A percentile compares a stretch with the other conserved stretches of the same genome.
Evolutionary conservation across 1,284 basidiomycete species (phyloP).

Genomic region (Athelia psychrophila): DNA sequence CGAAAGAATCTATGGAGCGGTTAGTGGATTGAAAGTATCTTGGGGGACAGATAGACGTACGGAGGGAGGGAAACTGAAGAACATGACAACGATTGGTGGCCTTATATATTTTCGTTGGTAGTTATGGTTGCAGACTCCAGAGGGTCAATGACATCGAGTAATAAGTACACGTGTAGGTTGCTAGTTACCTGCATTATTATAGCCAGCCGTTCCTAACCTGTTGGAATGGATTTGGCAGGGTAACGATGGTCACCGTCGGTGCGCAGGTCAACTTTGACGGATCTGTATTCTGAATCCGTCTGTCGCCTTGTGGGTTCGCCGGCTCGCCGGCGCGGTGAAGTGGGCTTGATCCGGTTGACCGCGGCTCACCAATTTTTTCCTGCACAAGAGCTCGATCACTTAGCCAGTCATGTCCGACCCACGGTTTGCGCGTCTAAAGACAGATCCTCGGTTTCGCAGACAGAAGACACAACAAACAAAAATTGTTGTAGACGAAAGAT

Average conservation of each 20-base stretch:
- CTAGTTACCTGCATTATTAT: too few species aligned
- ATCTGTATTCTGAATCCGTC: too few species aligned
- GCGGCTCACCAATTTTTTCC: conserved; percentile 5
- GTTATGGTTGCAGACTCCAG: neutral
- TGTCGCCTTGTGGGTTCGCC: too few species aligned
- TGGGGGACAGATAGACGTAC: conserved; percentile 17
- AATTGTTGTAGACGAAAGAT: conserved; percentile 92
- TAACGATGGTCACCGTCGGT: neutral
- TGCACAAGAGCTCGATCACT: conserved; percentile 7
- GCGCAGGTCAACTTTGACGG: neutral
- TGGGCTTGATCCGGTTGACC: too few species aligned
- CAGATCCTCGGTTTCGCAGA: conserved; percentile 91
- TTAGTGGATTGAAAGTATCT: conserved; percentile 7
- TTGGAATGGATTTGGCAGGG: too few species aligned
- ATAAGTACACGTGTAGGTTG: too few species aligned
- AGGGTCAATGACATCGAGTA: too few species aligned
- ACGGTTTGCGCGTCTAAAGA: conserved; percentile 84
- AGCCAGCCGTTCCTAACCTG: too few species aligned
- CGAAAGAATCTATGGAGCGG: conserved; percentile 7
- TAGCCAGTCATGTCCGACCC: conserved; percentile 85
- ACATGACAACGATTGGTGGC: conserved; percentile 2
- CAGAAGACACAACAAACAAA: conserved; percentile 81
- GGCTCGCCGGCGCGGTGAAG: too few species aligned
- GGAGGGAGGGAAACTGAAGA: conserved; percentile 23
- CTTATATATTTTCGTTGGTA: neutral